Base-by-base conservation (phyloP, 257 asterid species). In the Fraxinus quadrangulata region DNA sequence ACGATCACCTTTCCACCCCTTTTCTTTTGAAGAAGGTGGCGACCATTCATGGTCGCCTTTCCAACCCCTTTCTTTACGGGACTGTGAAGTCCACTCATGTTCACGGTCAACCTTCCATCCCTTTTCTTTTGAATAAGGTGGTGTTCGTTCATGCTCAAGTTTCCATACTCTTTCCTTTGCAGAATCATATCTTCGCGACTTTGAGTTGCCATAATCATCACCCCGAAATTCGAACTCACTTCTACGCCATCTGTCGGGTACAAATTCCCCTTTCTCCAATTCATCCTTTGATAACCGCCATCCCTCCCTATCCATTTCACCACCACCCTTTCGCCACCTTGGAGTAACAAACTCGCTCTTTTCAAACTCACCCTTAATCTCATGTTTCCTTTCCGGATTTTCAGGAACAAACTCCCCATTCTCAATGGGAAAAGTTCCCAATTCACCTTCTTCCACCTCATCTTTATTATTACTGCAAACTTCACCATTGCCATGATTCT, bases 401-500 rank as follows among this genome's bases (percentile, higher is more conserved):
- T 91, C 96, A 12, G 85, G 83, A 67, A 83, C 87, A 75, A 90
- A 80, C 70, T 88, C 89, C 47, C 87, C 92, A 37, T 91, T 89
- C 86, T 88, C 96, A 67, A 90, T 70, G 26, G 97, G 97, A 75
- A 93, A 82, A 73, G 98, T 93, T 59, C 97, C 99, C 83, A 96
- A 73, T 78, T 96, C 99, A 71, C 99, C 99, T 83, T 96, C 99
- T 84, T 96, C 99, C 73, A 96, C 92, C 84, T 96, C 99, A 16
- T 96, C 99, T 68, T 84, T 86, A 80, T 74, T 81, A 67, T 70
- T 72, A 23, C 39, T 73, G 75, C 74, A 69, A 85, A 75, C 85
- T 66, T 86, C 91, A 23, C 86, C 86, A 63, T 77, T 83, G 75
- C 78, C 80, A 80, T 86, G 85, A 73, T 61, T 81, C 77, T 84